Conservation (phyloP, 768 basidiomycete species). For the Phylloporus arenicola region DNA sequence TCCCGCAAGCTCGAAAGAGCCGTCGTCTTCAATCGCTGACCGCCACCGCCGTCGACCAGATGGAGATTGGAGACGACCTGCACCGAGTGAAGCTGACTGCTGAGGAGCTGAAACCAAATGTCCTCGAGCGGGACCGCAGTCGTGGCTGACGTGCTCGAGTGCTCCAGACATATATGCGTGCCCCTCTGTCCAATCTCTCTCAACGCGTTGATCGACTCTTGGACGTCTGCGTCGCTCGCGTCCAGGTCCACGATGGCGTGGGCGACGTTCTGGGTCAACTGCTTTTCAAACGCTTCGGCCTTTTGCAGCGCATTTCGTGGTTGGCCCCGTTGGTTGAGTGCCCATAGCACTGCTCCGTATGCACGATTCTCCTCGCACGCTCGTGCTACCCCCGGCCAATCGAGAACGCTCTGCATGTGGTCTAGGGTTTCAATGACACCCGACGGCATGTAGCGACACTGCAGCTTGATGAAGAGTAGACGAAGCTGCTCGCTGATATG, state of each 20-base stretch:
- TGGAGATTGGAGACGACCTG: constrained; percentile 56
- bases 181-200: constrained; percentile 56
- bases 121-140: constrained; percentile 60
- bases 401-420: constrained; percentile 45
- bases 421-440: constrained; percentile 59
- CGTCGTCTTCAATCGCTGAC: constrained; percentile 18
- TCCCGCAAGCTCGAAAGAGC: constrained; percentile 52
- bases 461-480: constrained; percentile 62
- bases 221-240: constrained; percentile 20
- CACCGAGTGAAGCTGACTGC: constrained; percentile 74
- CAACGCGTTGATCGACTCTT: constrained; percentile 44
- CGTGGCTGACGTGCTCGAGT: constrained; percentile 43
- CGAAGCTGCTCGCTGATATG: constrained; percentile 49
- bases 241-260: constrained; percentile 29
- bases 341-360: constrained; percentile 81
- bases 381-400: constrained; percentile 49
- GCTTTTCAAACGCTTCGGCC: constrained; percentile 53
- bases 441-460: constrained; percentile 65
- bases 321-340: constrained; percentile 57
- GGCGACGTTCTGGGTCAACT: constrained; percentile 42
- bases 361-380: constrained; percentile 64
- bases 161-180: constrained; percentile 63
- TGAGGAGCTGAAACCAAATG: constrained; percentile 84
- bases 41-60: constrained; percentile 17
- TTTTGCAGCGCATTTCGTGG: constrained; percentile 62